Evolutionary conservation across 108 stramenopile species (phyloP), one percentile per base, ranked within the genome.

Genomic region (Nitzschia sp.): DNA sequence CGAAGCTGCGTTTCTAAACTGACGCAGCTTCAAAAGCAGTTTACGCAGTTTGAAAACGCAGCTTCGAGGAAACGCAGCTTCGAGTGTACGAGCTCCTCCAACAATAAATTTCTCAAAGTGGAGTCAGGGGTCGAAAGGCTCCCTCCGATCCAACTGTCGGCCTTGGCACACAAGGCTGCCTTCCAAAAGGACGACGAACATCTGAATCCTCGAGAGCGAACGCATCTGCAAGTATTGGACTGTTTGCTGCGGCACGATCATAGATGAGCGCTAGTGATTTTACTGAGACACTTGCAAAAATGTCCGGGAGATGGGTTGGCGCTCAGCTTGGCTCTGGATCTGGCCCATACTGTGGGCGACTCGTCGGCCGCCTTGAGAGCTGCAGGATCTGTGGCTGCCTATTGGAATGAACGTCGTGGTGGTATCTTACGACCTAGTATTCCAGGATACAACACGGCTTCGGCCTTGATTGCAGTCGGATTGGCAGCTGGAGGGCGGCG

Each of bases 251-350:
- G 71, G 26, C 73, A 93, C 64, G 84, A 93, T 45, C 88, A 85
- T 53, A 38, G 56, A 27, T 21, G 56, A 11, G 92, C 92, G 1
- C 66, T 93, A 69, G 65, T 69, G 34, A 76, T 84, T 9, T 65
- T 86, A 19, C 54, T 80, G 16, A 41, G 79, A 22, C 69, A 86
- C 19, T 63, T 93, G 26, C 79, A 82, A 62, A 53, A 78, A 0
- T 90, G 76, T 68, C 92, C 92, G 0, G 92, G 92, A 28, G 92
- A 93, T 72, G 76, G 72, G 25, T 61, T 93, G 26, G 92, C 87
- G 6, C 73, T 93, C 44, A 85, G 81, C 63, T 68, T 93, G 28
- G 84, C 87, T 2, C 65, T 93, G 56, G 89, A 93, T 76, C 52
- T 93, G 25, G 84, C 85, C 21, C 76, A 85, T 46, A 76, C 80